Conservation (phyloP, 2,329 filamentous ascomycete species). For the Trichothecium sympodiale region DNA sequence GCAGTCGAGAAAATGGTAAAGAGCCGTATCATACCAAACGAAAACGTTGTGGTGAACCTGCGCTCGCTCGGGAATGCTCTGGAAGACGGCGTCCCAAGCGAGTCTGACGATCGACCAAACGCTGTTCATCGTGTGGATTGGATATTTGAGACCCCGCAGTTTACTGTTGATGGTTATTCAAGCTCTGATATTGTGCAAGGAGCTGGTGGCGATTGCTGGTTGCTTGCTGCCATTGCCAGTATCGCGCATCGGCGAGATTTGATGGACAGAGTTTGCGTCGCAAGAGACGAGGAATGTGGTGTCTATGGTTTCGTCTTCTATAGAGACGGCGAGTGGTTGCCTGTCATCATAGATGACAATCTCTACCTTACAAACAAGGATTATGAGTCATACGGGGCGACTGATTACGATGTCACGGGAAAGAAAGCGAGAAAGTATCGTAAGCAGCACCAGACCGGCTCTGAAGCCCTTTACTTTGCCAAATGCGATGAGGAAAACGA, state of each 20-base stretch:
- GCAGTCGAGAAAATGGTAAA: constrained; percentile 8
- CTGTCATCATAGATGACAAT: constrained; percentile 63
- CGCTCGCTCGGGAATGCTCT: constrained; percentile 7
- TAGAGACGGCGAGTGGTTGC: constrained; percentile 60
- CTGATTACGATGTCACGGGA: constrained; percentile 26
- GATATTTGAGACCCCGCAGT: constrained; percentile 29
- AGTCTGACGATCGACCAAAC: constrained; percentile 14
- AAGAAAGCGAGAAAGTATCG: constrained; percentile 50
- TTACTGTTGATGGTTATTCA: constrained; percentile 27
- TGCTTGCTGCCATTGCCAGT: constrained; percentile 57
- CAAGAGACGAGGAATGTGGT: constrained; percentile 53
- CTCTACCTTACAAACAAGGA: constrained; percentile 17
- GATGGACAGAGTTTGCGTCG: constrained; percentile 57
- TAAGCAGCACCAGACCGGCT: constrained; percentile 54
- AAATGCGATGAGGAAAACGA: constrained; percentile 59
- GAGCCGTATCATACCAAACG: constrained; percentile 7
- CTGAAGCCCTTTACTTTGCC: constrained; percentile 58
- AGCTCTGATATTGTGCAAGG: constrained; percentile 31
- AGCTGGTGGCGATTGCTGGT: constrained; percentile 58
- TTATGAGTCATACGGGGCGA: constrained; percentile 25
- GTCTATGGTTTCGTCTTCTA: constrained; percentile 68
- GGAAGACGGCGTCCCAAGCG: constrained; percentile 3
- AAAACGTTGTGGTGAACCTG: constrained; percentile 8
- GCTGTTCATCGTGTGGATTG: constrained; percentile 31
- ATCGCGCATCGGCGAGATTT: constrained; percentile 54